phyloP scores from a whole-genome alignment of 495 filamentous ascomycete species.

The Talaromyces borbonicus region DNA sequence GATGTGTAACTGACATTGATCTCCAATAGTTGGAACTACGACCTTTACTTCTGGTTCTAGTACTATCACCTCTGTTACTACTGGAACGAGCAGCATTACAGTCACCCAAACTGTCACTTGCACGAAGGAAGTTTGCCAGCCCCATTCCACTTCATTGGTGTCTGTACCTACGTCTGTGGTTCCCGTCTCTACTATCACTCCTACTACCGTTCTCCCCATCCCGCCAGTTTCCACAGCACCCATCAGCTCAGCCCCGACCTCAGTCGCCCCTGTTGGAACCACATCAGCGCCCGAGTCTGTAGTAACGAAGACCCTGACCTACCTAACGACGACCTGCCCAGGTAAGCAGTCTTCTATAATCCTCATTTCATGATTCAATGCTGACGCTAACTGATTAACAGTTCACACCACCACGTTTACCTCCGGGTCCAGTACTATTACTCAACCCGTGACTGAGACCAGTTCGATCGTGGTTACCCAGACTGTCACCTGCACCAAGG shows the following conservation, averaged over 20 bases:
- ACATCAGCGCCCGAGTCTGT: not conserved
- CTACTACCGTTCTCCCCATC: not conserved
- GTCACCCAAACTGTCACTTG: constrained; percentile 7
- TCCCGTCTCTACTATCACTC: not conserved
- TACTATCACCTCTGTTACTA: constrained; percentile 1
- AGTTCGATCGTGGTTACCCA: constrained; percentile 2
- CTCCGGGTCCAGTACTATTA: constrained; percentile 1
- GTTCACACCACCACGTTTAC: constrained; percentile 3
- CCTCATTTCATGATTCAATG: too few relatives aligned
- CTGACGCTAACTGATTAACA: constrained; percentile 1
- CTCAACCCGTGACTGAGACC: constrained; percentile 2
- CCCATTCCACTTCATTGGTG: too few relatives aligned
- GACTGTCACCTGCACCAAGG: constrained; percentile 8
- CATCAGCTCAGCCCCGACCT: not conserved
- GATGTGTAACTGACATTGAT: not conserved
- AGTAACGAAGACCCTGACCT: constrained; percentile 8
- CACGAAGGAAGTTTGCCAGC: constrained; percentile 7
- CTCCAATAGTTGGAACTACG: not conserved
- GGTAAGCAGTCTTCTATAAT: not conserved
- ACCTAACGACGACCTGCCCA: constrained; percentile 11
- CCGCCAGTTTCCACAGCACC: not conserved
- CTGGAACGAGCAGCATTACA: constrained; percentile 4
- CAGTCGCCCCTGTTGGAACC: not conserved
- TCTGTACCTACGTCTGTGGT: not conserved
- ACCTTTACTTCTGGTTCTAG: constrained; percentile 6